Conservation (phyloP, 257 asterid genomes). For the Salvia miltiorrhiza region DNA sequence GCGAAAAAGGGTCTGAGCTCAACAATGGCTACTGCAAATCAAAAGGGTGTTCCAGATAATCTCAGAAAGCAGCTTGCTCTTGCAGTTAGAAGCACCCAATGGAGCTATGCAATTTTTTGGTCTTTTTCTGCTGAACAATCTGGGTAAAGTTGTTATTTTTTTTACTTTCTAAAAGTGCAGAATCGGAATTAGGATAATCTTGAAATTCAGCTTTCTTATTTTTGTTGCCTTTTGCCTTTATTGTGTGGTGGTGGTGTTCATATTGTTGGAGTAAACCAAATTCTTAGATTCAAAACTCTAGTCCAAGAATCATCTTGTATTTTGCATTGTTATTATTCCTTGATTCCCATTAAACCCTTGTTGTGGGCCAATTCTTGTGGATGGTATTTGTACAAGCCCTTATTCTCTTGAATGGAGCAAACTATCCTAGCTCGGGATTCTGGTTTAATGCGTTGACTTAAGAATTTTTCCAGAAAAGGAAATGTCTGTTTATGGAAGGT, state of each 20-base stretch:
- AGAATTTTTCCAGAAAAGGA: background rate
- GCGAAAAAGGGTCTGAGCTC: conserved; percentile 4
- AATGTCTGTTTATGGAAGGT: background rate
- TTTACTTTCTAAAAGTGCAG: background rate
- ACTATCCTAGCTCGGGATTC: no score
- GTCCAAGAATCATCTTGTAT: no score
- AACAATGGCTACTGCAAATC: conserved; percentile 43
- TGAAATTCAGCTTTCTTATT: background rate
- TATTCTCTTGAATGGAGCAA: no score
- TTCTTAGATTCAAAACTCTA: no score
- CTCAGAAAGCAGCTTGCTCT: conserved; percentile 67
- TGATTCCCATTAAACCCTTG: no score
- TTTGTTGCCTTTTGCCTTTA: background rate
- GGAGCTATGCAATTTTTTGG: conserved; percentile 94
- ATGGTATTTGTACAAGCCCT: no score
- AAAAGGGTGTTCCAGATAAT: conserved; percentile 37
- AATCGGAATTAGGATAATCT: background rate
- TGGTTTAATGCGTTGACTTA: conserved; percentile 2
- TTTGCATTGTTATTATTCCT: no score
- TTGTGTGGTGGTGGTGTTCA: background rate
- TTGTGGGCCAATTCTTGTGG: no score
- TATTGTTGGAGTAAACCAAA: no score
- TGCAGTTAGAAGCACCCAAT: conserved; percentile 71
- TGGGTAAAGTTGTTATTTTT: conserved; percentile 44
- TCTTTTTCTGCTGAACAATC: conserved; percentile 54